Conservation (phyloP, 805 yeast species). For the Starmerella vitae region DNA sequence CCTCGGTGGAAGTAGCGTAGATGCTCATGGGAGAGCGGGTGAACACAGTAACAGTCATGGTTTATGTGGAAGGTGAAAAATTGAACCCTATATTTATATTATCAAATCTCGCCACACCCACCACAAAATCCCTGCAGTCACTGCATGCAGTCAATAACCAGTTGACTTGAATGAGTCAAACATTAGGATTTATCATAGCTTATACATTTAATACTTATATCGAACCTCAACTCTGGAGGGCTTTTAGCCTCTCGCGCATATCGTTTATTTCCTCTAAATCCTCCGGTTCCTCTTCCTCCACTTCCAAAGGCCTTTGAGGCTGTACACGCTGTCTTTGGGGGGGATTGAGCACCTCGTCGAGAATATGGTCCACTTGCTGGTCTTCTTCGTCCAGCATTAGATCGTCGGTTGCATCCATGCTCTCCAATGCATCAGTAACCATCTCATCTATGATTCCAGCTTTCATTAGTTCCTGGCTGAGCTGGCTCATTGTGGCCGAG, state of each 20-base stretch:
- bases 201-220: too few species aligned
- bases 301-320: conserved; percentile 19
- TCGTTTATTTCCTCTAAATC: conserved; percentile 64
- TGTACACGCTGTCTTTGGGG: conserved; percentile 6
- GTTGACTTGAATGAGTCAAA: not conserved
- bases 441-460: conserved; percentile 72
- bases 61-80: not conserved
- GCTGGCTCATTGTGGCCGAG: conserved; percentile 66
- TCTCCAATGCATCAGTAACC: conserved; percentile 81
- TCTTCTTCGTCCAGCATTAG: conserved; percentile 28
- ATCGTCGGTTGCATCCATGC: conserved; percentile 49
- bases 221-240: conserved; percentile 56
- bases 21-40: conserved; percentile 15
- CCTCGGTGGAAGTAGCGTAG: conserved; percentile 18
- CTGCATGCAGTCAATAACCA: not conserved
- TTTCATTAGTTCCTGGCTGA: conserved; percentile 68
- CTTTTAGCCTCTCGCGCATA: conserved; percentile 80
- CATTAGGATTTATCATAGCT: not conserved
- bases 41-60: conserved; percentile 18
- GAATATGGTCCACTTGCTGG: conserved; percentile 28
- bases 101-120: not conserved
- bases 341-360: conserved; percentile 31
- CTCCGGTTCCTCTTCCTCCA: conserved; percentile 40
- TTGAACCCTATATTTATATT: not conserved
- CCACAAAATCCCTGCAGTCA: not conserved